These are phyloP conservation scores for Dactylellina sp. DNA, from an alignment of 2,329 filamentous ascomycete genomes.

Conservation along the genomic window DNA sequence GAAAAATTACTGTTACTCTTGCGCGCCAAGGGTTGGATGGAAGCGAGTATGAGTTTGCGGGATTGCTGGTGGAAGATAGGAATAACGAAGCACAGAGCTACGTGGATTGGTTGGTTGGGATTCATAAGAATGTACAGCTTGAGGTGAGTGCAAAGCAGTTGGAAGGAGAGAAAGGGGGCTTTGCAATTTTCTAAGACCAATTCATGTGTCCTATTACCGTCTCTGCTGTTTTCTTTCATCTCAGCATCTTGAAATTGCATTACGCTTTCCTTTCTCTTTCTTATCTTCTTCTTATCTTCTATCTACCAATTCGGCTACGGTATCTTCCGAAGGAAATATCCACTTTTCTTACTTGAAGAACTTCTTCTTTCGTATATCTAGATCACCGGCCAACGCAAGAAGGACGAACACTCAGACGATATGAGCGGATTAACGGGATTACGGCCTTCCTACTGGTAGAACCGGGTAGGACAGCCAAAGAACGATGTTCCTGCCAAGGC, in stretches of 20 bases:
- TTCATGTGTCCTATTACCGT: slow-evolving; percentile 18
- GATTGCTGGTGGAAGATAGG: slow-evolving; percentile 89
- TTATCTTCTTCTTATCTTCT: slow-evolving; percentile 17
- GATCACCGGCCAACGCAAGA: slow-evolving; percentile 78
- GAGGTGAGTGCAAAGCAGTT: slow-evolving; percentile 71
- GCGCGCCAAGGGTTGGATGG: slow-evolving; percentile 93
- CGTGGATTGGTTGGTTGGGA: slow-evolving; percentile 96
- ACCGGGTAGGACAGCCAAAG: neutral
- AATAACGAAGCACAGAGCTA: slow-evolving; percentile 99
- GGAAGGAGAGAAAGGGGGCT: slow-evolving; percentile 36
- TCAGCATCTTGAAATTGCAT: no score
- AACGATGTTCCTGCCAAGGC: neutral
- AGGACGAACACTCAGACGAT: slow-evolving; percentile 70
- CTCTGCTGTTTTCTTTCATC: no score
- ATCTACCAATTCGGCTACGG: neutral
- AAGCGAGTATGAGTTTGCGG: slow-evolving; percentile 94
- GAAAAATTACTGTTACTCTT: slow-evolving; percentile 88
- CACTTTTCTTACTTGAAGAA: slow-evolving; percentile 1
- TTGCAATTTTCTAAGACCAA: slow-evolving; percentile 35
- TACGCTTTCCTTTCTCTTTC: slow-evolving; percentile 19
- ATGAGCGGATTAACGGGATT: slow-evolving; percentile 71
- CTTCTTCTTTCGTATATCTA: slow-evolving; percentile 61
- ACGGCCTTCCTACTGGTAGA: slow-evolving; percentile 72
- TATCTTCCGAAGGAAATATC: neutral
- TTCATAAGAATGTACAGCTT: slow-evolving; percentile 91